Base-by-base conservation (phyloP, 495 filamentous ascomycete species). In the Podospora didyma region DNA sequence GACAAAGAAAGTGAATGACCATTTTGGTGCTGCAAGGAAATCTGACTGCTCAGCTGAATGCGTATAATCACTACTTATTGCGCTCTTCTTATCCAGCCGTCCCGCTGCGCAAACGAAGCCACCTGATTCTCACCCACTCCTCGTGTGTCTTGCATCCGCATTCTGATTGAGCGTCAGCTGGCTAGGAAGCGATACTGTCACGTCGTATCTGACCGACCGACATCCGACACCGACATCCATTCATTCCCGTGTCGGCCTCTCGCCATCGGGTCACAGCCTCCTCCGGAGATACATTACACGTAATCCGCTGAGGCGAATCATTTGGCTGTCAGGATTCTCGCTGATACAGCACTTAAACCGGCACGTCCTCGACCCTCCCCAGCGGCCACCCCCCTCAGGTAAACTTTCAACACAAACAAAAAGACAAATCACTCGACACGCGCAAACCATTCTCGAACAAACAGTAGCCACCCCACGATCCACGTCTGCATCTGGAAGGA, bases 51-150 rank as follows among this genome's bases (percentile, higher is more conserved):
- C 45, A 16, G 45, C 45, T 23, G 5, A 4, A 16, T 19, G 53
- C 28, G 34, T 45, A 28, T 20, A 52, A 39, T 31, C 24, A 22
- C 21, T 55, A 35, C 17, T 55, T 47, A 47, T n/a, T 55, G 19
- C n/a, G 9, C 19, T 10, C 45, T 42, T 42, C 9, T 42, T 17
- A 7, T 7, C 39, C 26, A 31, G 26, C 26, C 26, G 9, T 31
- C 26, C 26, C 26, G 26, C 39, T 42, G 39, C 39, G n/a, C 12
- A 19, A 24, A 16, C 45, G 26, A 17, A 45, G 41, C 41, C 41
- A 45, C 41, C 41, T 45, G 41, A 45, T 45, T 20, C 1, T 20
- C 41, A 31, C 26, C 26, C 9, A 31, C n/a, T n/a, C n/a, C n/a
- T n/a, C n/a, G n/a, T n/a, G 26, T 9, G 26, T 31, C n/a, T 42